Evolutionary conservation across 805 yeast species (phyloP).

Genomic region (Kuraishia cidri): DNA sequence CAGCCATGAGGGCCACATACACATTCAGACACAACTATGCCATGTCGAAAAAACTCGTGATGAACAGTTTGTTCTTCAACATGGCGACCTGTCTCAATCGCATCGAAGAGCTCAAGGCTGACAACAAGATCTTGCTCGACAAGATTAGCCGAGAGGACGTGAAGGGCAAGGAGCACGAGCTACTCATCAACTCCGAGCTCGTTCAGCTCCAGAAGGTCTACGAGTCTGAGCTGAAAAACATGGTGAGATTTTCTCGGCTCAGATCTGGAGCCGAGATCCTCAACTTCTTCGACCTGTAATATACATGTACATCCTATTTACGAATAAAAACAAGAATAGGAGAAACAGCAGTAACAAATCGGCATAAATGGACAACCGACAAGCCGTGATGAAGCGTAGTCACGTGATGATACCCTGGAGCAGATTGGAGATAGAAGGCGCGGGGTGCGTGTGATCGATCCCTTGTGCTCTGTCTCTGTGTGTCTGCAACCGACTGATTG

Average conservation of each 20-base stretch:
- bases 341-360: too few relatives aligned
- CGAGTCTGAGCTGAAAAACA: constrained; percentile 42
- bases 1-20: constrained; percentile 81
- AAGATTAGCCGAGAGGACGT: constrained; percentile 90
- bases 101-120: constrained; percentile 43
- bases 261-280: constrained; percentile 49
- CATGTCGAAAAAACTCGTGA: constrained; percentile 23
- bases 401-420: too few relatives aligned
- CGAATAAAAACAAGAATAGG: too few relatives aligned
- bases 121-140: constrained; percentile 58
- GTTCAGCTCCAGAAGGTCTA: constrained; percentile 58
- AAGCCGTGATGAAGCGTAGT: too few relatives aligned
- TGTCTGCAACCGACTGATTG: too few relatives aligned
- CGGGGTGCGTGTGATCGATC: too few relatives aligned
- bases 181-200: constrained; percentile 67
- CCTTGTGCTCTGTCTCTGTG: too few relatives aligned
- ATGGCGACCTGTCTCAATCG: constrained; percentile 43
- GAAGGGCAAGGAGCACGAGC: constrained; percentile 67
- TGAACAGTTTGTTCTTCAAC: constrained; percentile 36
- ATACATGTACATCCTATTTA: too few relatives aligned
- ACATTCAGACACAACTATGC: constrained; percentile 58
- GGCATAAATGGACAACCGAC: too few relatives aligned
- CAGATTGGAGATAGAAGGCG: too few relatives aligned
- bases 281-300: too few relatives aligned
- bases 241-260: constrained; percentile 48